Percentiles rank a stretch among this genome's conserved stretches.
These are phyloP conservation scores for Cutaneotrichosporon sp. DNA, from an alignment of 1,284 basidiomycete genomes.

Conservation along the genomic window DNA sequence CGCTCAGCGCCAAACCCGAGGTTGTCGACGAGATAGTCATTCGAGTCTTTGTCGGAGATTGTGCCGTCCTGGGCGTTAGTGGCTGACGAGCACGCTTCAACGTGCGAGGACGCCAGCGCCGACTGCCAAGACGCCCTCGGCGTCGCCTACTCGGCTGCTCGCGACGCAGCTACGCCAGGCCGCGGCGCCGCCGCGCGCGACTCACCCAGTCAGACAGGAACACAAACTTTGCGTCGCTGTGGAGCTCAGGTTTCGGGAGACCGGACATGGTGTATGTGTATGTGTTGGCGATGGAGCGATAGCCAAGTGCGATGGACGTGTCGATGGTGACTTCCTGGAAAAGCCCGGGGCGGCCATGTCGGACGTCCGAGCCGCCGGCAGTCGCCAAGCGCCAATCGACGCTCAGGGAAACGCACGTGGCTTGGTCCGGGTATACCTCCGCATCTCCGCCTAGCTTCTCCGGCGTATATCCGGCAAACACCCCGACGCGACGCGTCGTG, in stretches of 20 bases:
- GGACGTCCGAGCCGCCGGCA: not conserved
- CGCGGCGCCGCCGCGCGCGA: slow-evolving; percentile 25
- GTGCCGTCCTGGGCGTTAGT: slow-evolving; percentile 66
- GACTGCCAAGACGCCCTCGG: no score
- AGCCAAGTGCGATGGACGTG: not conserved
- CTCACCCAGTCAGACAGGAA: slow-evolving; percentile 82
- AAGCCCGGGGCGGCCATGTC: not conserved
- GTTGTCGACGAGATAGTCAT: slow-evolving; percentile 59
- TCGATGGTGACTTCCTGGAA: not conserved
- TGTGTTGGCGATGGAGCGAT: not conserved
- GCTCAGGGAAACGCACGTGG: not conserved
- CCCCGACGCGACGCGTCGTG: not conserved
- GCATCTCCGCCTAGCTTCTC: no score
- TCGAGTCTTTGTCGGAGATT: slow-evolving; percentile 82
- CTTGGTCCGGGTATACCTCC: no score
- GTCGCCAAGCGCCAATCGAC: not conserved
- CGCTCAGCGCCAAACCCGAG: slow-evolving; percentile 53
- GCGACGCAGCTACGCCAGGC: no score
- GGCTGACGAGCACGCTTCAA: no score
- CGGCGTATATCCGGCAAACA: no score
- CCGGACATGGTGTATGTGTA: slow-evolving; percentile 32
- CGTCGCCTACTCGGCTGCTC: no score
- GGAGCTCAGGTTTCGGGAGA: slow-evolving; percentile 70
- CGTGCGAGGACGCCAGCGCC: no score
- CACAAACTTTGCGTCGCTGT: slow-evolving; percentile 74